These are phyloP conservation scores for Metschnikowia borealis DNA, from an alignment of 805 yeast species.

Conservation along the genomic window DNA sequence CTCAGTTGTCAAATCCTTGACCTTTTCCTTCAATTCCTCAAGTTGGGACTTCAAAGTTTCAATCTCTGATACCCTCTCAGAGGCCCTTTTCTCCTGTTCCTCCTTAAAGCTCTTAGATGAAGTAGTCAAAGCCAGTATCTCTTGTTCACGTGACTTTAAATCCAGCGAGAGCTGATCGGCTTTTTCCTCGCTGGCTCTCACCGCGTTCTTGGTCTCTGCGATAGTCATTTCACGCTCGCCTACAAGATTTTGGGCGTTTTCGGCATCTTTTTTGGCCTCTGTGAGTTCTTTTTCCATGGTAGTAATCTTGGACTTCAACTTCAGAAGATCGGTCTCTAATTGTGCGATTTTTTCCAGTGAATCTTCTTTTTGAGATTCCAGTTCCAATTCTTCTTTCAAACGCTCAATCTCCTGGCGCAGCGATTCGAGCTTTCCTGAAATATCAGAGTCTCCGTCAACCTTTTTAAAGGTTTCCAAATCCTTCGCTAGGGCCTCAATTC, in stretches of 20 bases:
- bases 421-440: not conserved
- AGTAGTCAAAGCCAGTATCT: not conserved
- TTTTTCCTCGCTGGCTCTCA: not conserved
- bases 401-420: not conserved
- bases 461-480: not conserved
- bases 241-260: constrained; percentile 4
- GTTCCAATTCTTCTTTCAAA: not conserved
- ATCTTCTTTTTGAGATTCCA: not conserved
- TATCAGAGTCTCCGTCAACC: not conserved
- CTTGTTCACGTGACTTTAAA: not conserved
- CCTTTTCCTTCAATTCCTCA: not conserved
- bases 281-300: not conserved
- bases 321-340: not conserved
- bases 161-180: not conserved
- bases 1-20: not conserved
- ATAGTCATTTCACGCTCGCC: not conserved
- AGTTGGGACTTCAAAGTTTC: not conserved
- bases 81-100: not conserved
- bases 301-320: not conserved
- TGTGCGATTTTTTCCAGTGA: not conserved
- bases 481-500: not conserved
- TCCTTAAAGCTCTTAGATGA: not conserved
- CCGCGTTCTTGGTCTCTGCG: not conserved
- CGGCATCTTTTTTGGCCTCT: not conserved
- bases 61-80: not conserved